A percentile compares a stretch with the other conserved stretches of the same genome.
phyloP scores from a whole-genome alignment of 2,329 filamentous ascomycete genomes.

The Canariomyces notabilis region DNA sequence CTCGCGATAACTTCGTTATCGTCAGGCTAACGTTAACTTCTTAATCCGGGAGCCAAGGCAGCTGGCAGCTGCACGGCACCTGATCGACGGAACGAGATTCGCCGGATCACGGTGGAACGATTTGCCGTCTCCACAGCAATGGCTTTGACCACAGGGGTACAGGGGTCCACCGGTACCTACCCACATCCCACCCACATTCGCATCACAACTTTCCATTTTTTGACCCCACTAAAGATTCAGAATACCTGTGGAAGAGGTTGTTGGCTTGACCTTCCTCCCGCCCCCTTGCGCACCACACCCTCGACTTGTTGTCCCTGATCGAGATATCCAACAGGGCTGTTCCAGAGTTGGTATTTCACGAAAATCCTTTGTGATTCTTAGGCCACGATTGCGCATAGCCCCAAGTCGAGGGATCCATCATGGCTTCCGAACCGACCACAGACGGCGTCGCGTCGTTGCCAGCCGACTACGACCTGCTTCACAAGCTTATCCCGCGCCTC shows the following conservation, averaged over 20 bases:
- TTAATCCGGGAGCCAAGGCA: constrained; percentile 1
- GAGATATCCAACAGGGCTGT: neutral
- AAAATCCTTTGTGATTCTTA: constrained; percentile 5
- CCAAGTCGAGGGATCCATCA: too few species aligned
- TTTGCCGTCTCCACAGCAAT: constrained; percentile 15
- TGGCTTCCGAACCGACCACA: constrained; percentile 25
- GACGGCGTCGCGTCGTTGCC: constrained; percentile 35
- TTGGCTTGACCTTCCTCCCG: constrained; percentile 15
- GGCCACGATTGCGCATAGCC: too few species aligned
- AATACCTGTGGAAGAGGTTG: constrained; percentile 24
- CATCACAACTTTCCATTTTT: constrained; percentile 25
- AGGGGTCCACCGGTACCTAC: neutral
- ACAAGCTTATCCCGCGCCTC: constrained; percentile 84
- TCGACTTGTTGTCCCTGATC: constrained; percentile 8
- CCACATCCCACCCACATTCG: constrained; percentile 7
- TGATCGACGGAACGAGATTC: constrained; percentile 10
- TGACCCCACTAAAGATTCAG: constrained; percentile 28
- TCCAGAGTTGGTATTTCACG: neutral
- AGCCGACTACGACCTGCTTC: constrained; percentile 54
- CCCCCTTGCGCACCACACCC: constrained; percentile 11
- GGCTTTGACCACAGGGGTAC: constrained; percentile 2
- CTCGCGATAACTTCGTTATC: constrained; percentile 1
- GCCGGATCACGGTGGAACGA: constrained; percentile 17
- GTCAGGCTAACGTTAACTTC: constrained; percentile 11
- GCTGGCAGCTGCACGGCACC: neutral